Conservation (phyloP, 176 grass and related monocot species). For the Rhynchospora pubera region DNA sequence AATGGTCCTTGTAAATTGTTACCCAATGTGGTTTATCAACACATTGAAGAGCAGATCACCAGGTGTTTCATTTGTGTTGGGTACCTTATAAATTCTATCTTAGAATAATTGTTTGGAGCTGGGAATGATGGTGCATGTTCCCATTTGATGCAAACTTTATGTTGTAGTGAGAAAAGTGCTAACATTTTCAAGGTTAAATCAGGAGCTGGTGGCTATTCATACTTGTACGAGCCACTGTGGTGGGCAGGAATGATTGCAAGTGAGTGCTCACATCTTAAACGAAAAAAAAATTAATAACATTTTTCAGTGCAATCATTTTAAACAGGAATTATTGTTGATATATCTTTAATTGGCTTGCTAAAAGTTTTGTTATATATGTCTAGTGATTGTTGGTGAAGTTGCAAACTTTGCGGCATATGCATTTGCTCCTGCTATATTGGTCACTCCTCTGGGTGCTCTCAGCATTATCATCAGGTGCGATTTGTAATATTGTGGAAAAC, state of each 20-base stretch:
- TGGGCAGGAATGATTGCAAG: conserved; percentile 97
- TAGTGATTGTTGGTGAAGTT: conserved; percentile 97
- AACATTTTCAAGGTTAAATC: conserved; percentile 26
- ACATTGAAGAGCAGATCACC: neutral
- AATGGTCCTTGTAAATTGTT: neutral
- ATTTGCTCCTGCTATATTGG: conserved; percentile 96
- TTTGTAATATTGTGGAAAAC: neutral
- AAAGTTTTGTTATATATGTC: conserved; percentile 1
- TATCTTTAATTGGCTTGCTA: neutral
- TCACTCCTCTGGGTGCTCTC: conserved; percentile 94
- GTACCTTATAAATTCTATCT: neutral
- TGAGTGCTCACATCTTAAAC: conserved; percentile 33
- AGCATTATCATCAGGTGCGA: conserved; percentile 85
- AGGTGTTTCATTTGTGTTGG: neutral
- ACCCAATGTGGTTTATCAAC: neutral
- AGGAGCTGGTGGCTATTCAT: conserved; percentile 94
- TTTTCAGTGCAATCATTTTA: conserved; percentile 8
- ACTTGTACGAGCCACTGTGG: conserved; percentile 92
- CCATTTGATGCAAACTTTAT: neutral
- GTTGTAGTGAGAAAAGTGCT: conserved; percentile 8
- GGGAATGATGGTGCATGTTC: neutral
- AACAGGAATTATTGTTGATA: conserved; percentile 18
- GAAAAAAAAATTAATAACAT: neutral
- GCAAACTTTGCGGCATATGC: conserved; percentile 98
- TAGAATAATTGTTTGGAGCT: neutral